phyloP scores from a whole-genome alignment of 1,139 yeast species.

The Lodderomyces beijingensis region DNA sequence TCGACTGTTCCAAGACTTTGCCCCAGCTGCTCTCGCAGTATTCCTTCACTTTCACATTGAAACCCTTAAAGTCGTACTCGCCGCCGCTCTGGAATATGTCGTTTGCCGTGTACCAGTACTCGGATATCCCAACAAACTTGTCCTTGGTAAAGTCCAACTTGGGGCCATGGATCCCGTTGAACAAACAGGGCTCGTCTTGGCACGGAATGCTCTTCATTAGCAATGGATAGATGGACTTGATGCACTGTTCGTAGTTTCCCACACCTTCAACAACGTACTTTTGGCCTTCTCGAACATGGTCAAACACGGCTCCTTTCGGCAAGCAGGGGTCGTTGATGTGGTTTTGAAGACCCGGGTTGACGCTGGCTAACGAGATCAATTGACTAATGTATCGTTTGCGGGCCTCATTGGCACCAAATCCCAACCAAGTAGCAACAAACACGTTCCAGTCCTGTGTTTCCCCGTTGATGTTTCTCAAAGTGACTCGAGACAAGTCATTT shows the following conservation, averaged over 20 bases:
- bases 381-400: constrained; percentile 58
- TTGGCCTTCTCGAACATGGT: constrained; percentile 38
- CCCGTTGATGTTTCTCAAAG: constrained; percentile 58
- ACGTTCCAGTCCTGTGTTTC: constrained; percentile 61
- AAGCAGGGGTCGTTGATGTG: constrained; percentile 65
- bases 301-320: constrained; percentile 52
- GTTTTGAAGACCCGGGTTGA: constrained; percentile 17
- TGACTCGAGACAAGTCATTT: constrained; percentile 59
- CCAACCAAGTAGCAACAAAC: constrained; percentile 79
- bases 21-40: constrained; percentile 70
- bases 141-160: constrained; percentile 64
- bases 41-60: constrained; percentile 54
- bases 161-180: constrained; percentile 81
- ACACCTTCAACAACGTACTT: constrained; percentile 53
- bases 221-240: constrained; percentile 65
- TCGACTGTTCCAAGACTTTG: constrained; percentile 42
- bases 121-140: constrained; percentile 74
- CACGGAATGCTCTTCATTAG: constrained; percentile 71
- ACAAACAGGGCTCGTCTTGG: constrained; percentile 66
- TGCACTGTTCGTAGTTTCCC: constrained; percentile 67
- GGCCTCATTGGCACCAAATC: constrained; percentile 83
- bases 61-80: constrained; percentile 59
- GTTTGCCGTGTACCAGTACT: constrained; percentile 83
- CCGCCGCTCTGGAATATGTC: constrained; percentile 78
- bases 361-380: constrained; percentile 27